Evolutionary conservation across 805 yeast species (phyloP), one percentile per base, ranked within the genome.

Genomic region (Metschnikowia cerradonensis): DNA sequence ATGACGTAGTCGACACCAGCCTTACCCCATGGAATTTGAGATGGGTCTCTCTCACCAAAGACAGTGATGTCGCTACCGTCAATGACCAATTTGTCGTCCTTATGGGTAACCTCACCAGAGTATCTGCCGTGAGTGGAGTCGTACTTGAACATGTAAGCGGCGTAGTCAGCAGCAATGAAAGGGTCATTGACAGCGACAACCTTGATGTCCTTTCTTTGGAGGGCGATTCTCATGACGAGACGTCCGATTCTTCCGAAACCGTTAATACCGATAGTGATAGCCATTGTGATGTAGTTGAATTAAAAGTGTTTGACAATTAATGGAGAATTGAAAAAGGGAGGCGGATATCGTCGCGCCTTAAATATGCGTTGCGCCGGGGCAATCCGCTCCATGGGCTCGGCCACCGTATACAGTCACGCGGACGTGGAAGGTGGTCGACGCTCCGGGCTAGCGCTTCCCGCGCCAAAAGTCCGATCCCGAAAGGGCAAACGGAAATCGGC

Each of bases 221-320:
- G 75, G 57, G 95, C 95, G 68, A 87, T 80, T 79, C 96, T 85
- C 65, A 89, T 77, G 59, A 84, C 96, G 63, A 88, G 81, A 77
- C 96, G 88, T 61, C 96, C 96, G 67, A 88, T 88, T 77, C 96
- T 85, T 67, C 96, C 96, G 86, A 88, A 88, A 65, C 96, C 96
- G 83, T 88, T 88, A 72, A 88, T 89, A 77, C 96, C 96, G 72
- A 88, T 80, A 65, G 80, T 84, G 70, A 81, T 78, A 72, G 80
- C 80, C 81, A 78, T 78, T 68, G 52, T 67, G 52, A 17, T 26
- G 26, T 47, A 15, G 31, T 41, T 41, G 40, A 40, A 53, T 50
- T 53, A 43, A 52, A 50, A 52, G 58, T 43, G 45, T n/a, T 13
- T 42, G 38, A 42, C 45, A 42, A 42, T 20, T 42, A 42, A 33